phyloP scores from a whole-genome alignment of 129 eudicot genomes.

The Centella asiatica region DNA sequence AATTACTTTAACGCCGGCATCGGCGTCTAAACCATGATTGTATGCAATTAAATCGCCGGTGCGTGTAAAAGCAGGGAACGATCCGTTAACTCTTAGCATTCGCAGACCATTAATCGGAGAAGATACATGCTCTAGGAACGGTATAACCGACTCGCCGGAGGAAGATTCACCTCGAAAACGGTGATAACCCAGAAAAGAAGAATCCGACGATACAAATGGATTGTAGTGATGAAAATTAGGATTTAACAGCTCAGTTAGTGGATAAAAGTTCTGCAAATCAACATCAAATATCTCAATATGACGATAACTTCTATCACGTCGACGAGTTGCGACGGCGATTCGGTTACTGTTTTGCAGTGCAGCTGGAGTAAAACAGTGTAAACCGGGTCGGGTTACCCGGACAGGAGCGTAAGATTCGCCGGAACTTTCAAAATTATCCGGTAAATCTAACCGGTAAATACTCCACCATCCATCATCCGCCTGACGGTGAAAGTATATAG shows the following conservation, averaged over 20 bases:
- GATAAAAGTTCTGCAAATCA: slow-evolving; percentile 31
- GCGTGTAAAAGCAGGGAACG: slow-evolving; percentile 66
- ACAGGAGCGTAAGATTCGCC: slow-evolving; percentile 21
- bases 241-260: slow-evolving; percentile 42
- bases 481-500: slow-evolving; percentile 65
- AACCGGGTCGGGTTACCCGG: slow-evolving; percentile 75
- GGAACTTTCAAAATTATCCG: slow-evolving; percentile 7
- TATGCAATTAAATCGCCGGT: slow-evolving; percentile 49
- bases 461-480: slow-evolving; percentile 96
- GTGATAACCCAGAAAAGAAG: slow-evolving; percentile 55
- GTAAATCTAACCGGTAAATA: slow-evolving; percentile 39
- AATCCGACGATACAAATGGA: slow-evolving; percentile 60
- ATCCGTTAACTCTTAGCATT: slow-evolving; percentile 57
- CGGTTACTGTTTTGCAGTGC: slow-evolving; percentile 27
- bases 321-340: slow-evolving; percentile 63
- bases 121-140: slow-evolving; percentile 35
- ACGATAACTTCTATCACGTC: slow-evolving; percentile 37
- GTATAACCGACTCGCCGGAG: slow-evolving; percentile 31
- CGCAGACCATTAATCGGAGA: slow-evolving; percentile 42
- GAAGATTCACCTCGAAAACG: slow-evolving; percentile 60
- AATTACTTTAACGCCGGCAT: slow-evolving; percentile 48
- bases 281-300: slow-evolving; percentile 71
- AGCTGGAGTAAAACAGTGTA: slow-evolving; percentile 80
- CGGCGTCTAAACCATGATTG: slow-evolving; percentile 42
- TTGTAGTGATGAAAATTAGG: slow-evolving; percentile 68